These are phyloP conservation scores for Chaetomiaceae sp. DNA, from an alignment of 2,329 filamentous ascomycete species.

Conservation along the genomic window DNA sequence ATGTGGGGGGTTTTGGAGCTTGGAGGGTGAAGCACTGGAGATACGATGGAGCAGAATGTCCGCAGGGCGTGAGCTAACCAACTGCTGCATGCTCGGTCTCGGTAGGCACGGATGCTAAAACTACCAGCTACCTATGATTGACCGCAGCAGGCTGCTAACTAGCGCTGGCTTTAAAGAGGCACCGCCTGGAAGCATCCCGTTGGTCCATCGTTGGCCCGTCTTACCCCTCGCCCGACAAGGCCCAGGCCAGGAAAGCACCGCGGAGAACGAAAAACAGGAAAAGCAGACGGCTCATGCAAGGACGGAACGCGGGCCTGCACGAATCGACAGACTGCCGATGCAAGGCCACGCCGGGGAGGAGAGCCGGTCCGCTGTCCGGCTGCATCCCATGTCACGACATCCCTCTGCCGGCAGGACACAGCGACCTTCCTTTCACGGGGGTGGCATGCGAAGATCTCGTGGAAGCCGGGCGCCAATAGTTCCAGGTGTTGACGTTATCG, in stretches of 20 bases:
- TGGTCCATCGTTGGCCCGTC: slow-evolving; percentile 8
- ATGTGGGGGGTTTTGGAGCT: neutral
- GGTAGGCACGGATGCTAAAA: too few species aligned
- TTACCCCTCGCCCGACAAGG: too few species aligned
- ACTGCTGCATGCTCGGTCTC: too few species aligned
- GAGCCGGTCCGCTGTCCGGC: too few species aligned
- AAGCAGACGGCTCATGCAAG: neutral
- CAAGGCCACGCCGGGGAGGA: neutral
- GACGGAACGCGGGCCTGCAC: neutral
- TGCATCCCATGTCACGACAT: too few species aligned
- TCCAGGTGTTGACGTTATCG: too few species aligned
- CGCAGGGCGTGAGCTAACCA: too few species aligned
- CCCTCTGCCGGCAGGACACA: too few species aligned
- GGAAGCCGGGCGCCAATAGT: too few species aligned
- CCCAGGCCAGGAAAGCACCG: neutral
- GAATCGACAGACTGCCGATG: slow-evolving; percentile 4
- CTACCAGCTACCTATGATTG: too few species aligned
- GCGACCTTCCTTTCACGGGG: slow-evolving; percentile 1
- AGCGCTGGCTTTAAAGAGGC: neutral
- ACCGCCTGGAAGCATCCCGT: neutral
- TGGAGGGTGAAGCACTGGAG: too few species aligned
- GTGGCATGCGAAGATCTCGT: neutral
- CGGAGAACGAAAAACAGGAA: neutral
- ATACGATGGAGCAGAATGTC: too few species aligned
- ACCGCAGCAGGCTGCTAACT: neutral